These are phyloP conservation scores for Geosmithia putterillii DNA, from an alignment of 2,329 filamentous ascomycete species.

Conservation along the genomic window DNA sequence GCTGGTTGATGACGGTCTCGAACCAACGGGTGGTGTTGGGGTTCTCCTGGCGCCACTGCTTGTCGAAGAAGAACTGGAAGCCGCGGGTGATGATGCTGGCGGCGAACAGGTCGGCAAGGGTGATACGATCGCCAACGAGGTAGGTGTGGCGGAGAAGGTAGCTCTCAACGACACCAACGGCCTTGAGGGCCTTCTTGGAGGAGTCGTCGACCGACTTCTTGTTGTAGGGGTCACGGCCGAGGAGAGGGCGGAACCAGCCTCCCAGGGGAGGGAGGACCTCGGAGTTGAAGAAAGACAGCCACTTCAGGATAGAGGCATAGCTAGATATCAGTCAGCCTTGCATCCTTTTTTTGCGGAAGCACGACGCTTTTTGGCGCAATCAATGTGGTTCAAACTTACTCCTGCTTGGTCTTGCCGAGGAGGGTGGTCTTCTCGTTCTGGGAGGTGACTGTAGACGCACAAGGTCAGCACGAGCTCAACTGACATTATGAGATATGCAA, in stretches of 20 bases:
- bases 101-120: conserved; percentile 85
- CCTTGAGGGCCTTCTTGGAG: conserved; percentile 56
- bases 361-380: too few species aligned
- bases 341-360: background rate
- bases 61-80: conserved; percentile 92
- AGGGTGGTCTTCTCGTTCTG: conserved; percentile 99
- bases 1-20: conserved; percentile 85
- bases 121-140: conserved; percentile 95
- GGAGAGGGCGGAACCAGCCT: conserved; percentile 76
- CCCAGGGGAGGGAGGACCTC: conserved; percentile 67
- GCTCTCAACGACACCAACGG: conserved; percentile 63
- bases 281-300: conserved; percentile 93
- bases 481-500: background rate
- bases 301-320: conserved; percentile 93
- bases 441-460: conserved; percentile 61
- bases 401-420: conserved; percentile 99
- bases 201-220: conserved; percentile 90
- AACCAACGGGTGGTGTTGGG: conserved; percentile 90
- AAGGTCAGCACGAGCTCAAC: background rate
- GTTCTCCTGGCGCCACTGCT: conserved; percentile 71
- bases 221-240: conserved; percentile 81
- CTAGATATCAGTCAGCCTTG: conserved; percentile 19
- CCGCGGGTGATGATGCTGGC: conserved; percentile 70
- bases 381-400: conserved; percentile 43
- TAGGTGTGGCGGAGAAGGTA: conserved; percentile 90